Conservation (phyloP, 2,329 filamentous ascomycete genomes). For the Sporothrix dimorphospora region DNA sequence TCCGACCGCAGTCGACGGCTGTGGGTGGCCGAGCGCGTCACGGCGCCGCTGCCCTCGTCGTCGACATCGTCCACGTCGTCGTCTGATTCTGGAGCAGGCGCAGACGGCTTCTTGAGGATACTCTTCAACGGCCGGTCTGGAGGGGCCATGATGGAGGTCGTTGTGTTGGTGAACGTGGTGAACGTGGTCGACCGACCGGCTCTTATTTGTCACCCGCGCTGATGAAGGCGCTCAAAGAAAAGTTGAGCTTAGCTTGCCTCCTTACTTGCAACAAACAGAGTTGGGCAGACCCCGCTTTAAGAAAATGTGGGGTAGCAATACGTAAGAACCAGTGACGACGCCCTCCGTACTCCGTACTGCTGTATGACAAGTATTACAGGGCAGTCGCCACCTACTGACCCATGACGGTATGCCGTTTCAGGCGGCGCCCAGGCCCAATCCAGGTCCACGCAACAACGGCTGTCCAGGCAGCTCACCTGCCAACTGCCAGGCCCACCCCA, state of each 20-base stretch:
- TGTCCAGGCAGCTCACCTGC: conserved; percentile 8
- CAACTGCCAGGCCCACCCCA: conserved; percentile 16
- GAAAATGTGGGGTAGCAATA: conserved; percentile 22
- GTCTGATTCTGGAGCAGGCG: conserved; percentile 32
- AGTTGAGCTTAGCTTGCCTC: not conserved
- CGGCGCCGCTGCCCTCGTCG: conserved; percentile 33
- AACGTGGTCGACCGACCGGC: not conserved
- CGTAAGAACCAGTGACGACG: conserved; percentile 15
- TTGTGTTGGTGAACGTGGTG: conserved; percentile 15
- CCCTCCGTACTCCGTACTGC: not conserved
- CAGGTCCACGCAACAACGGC: not conserved
- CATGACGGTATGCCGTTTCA: conserved; percentile 23
- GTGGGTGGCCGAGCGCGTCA: conserved; percentile 34
- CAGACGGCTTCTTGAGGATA: conserved; percentile 63
- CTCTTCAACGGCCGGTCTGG: conserved; percentile 51
- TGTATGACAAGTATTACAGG: not conserved
- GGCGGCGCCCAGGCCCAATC: not conserved
- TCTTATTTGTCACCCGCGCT: conserved; percentile 1
- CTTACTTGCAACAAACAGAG: conserved; percentile 10
- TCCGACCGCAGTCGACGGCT: conserved; percentile 42
- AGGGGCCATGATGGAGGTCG: conserved; percentile 51
- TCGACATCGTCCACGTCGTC: conserved; percentile 30
- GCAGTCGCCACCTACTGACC: conserved; percentile 18
- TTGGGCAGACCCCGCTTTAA: conserved; percentile 14
- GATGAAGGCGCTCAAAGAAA: not conserved